Conservation (phyloP, 768 basidiomycete genomes). For the Amylocystis lapponica region DNA sequence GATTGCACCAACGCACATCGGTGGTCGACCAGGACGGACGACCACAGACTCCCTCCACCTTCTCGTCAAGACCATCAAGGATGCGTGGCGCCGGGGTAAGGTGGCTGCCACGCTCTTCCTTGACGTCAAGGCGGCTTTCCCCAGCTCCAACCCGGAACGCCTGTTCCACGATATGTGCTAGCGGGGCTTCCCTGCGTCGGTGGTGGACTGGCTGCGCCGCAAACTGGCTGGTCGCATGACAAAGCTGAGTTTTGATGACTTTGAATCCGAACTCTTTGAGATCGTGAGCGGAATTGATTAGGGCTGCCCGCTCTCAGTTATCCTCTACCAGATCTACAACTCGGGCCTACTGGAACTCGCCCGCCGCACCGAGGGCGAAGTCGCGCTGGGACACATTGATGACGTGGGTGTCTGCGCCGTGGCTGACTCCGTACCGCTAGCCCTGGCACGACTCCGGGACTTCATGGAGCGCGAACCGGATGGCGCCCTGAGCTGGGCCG, state of each 20-base stretch:
- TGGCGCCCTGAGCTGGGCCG: constrained; percentile 24
- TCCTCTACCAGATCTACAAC: constrained; percentile 30
- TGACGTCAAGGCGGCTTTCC: constrained; percentile 31
- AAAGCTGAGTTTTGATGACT: constrained; percentile 22
- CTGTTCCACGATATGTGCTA: constrained; percentile 13
- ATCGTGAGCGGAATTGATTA: constrained; percentile 26
- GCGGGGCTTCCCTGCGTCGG: constrained; percentile 10
- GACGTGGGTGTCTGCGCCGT: constrained; percentile 7
- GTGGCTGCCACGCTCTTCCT: constrained; percentile 18
- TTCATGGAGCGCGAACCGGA: constrained; percentile 6
- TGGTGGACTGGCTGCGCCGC: constrained; percentile 12
- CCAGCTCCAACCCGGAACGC: constrained; percentile 8
- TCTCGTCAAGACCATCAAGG: constrained; percentile 14
- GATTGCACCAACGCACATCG: constrained; percentile 19
- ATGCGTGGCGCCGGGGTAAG: constrained; percentile 15
- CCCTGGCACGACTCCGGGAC: constrained; percentile 1
- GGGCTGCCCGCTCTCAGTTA: constrained; percentile 27
- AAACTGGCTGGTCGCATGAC: constrained; percentile 16
- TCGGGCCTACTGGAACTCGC: constrained; percentile 12
- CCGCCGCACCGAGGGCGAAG: constrained; percentile 9
- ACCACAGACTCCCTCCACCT: constrained; percentile 24
- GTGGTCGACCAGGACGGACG: constrained; percentile 15
- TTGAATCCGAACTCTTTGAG: constrained; percentile 9
- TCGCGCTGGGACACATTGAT: constrained; percentile 13
- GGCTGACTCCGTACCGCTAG: constrained; percentile 4